Evolutionary conservation across 306 rosid species (phyloP).

Genomic region (Fragaria vesca): DNA sequence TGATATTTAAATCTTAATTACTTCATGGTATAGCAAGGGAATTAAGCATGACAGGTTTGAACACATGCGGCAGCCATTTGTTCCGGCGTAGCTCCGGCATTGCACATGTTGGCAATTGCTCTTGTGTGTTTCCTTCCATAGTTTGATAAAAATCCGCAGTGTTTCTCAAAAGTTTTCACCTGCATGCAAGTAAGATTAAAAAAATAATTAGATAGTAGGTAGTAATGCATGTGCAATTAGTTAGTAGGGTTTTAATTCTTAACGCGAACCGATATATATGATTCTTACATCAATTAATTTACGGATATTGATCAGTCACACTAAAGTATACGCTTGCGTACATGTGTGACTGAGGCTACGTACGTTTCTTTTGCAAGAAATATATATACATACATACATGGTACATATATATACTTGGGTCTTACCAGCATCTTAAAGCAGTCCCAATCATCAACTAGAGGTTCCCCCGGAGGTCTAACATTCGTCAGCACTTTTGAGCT

Average conservation of each 20-base stretch:
- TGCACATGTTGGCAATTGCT: conserved; percentile 50
- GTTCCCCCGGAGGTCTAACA: conserved; percentile 45
- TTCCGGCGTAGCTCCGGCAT: conserved; percentile 29
- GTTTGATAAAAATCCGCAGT: conserved; percentile 32
- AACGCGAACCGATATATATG: neutral
- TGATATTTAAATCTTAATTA: too few relatives aligned
- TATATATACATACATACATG: neutral
- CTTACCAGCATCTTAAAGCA: conserved; percentile 56
- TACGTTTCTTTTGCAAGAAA: neutral
- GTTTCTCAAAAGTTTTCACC: conserved; percentile 30
- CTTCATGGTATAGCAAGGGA: neutral
- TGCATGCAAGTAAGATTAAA: neutral
- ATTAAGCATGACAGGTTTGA: conserved; percentile 31
- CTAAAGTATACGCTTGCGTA: neutral
- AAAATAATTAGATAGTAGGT: neutral
- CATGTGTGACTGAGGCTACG: neutral
- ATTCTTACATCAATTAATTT: neutral
- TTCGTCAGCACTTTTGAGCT: conserved; percentile 21
- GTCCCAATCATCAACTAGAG: conserved; percentile 68
- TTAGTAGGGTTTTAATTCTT: neutral
- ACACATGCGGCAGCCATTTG: conserved; percentile 30
- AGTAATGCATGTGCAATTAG: neutral
- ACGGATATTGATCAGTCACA: neutral
- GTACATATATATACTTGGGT: neutral
- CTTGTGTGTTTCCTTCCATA: conserved; percentile 44